Evolutionary conservation across 2,329 filamentous ascomycete species (phyloP), one percentile per base, ranked within the genome.

Genomic region (Botrytis elliptica): DNA sequence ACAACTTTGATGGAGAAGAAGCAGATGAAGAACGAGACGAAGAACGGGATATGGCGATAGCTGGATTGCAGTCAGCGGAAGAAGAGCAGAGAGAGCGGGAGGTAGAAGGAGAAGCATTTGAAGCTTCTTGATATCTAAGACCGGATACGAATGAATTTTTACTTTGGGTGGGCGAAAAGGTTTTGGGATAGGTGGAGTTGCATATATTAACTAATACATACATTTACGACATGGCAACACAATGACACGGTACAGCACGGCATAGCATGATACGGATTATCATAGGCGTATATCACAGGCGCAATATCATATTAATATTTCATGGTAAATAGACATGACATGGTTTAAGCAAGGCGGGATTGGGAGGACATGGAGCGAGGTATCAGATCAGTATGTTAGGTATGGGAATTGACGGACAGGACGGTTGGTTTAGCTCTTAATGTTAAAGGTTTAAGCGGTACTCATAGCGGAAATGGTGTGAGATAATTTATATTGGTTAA

Each of bases 11-110:
- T 62, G 75, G 62, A 60, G 55, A 70, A 40, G 52, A 16, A 57
- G 52, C 52, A 18, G 68, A 55, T 49, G 75, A 59, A 55, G 62
- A 70, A 40, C 67, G 60, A 74, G 62, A 73, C 25, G 73, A 57
- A 66, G 67, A 68, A 49, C 18, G 73, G 74, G 57, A 63, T 44
- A 38, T n/a, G 22, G 57, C n/a, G 5, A 40, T 63, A 62, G 42
- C 18, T 22, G 36, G 36, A 16, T 25, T 22, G 7, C 36, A 57
- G 18, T 42, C 38, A 16, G 20, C 22, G 25, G 36, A 22, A 66
- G 62, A 70, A 25, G 40, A 16, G 20, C 49, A 57, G 49, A 42
- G 29, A 44, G 49, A 42, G n/a, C 22, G 38, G 20, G 33, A 69
- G 49, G 38, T 3, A 33, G 36, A 46, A 7, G 38, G 49, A 42